These are phyloP conservation scores for Pseudocercospora cruenta DNA, from an alignment of 2,329 filamentous ascomycete species.

Conservation along the genomic window DNA sequence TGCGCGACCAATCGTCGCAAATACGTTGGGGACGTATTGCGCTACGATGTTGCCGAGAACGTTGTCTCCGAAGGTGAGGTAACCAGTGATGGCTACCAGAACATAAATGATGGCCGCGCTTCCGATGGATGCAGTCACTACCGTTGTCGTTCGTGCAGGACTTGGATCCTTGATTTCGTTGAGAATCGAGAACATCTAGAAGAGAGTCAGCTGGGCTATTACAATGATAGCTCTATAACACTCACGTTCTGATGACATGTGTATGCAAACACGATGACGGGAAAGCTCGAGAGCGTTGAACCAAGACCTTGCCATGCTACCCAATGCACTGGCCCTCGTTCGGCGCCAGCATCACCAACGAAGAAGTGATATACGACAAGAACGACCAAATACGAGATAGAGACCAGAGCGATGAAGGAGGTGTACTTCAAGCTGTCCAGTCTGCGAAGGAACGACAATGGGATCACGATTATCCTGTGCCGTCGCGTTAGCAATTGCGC, in stretches of 20 bases:
- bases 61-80: slow-evolving; percentile 89
- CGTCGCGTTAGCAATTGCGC: slow-evolving; percentile 20
- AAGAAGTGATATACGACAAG: slow-evolving; percentile 92
- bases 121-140: slow-evolving; percentile 83
- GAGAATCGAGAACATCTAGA: slow-evolving; percentile 94
- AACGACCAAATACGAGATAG: slow-evolving; percentile 91
- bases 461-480: slow-evolving; percentile 81
- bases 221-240: slow-evolving; percentile 8
- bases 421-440: slow-evolving; percentile 98
- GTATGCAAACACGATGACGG: slow-evolving; percentile 98
- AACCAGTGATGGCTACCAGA: slow-evolving; percentile 90
- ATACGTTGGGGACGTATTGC: slow-evolving; percentile 79
- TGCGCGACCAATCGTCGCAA: slow-evolving; percentile 88
- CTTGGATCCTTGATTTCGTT: slow-evolving; percentile 91
- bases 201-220: slow-evolving; percentile 18
- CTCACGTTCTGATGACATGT: slow-evolving; percentile 96
- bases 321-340: slow-evolving; percentile 74
- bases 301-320: slow-evolving; percentile 80
- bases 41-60: slow-evolving; percentile 91
- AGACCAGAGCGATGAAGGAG: slow-evolving; percentile 84
- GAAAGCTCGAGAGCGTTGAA: slow-evolving; percentile 79
- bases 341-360: slow-evolving; percentile 72
- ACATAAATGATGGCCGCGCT: slow-evolving; percentile 86
- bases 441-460: slow-evolving; percentile 85
- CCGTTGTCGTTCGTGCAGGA: slow-evolving; percentile 73